Evolutionary conservation across 177 flowering plant genomes (phyloP), one percentile per base, ranked within the genome.

Genomic region (Vitis hybrid): DNA sequence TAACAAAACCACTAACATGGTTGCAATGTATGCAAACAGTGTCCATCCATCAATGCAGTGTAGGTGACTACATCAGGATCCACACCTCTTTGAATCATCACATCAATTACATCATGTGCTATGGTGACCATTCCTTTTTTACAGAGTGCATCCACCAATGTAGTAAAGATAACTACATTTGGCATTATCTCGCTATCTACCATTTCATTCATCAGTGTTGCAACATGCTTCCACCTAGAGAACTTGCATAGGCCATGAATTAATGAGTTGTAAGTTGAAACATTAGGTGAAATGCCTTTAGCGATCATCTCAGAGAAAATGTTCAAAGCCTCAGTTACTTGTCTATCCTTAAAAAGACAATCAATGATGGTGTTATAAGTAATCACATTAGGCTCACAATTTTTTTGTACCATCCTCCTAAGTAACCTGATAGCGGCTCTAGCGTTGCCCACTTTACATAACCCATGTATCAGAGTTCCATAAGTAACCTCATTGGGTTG

Each of bases 241-340:
- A 34, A 34, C 4, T 34, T 34, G 6, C 40, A 34, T 5, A 34
- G 40, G 6, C 5, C 70, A 10, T 71, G 56, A 26, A 78, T 52
- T 6, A 78, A 52, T 1, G 58, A 62, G 61, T 23, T 78, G 74
- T 74, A 74, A 26, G 77, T 70, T 23, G 66, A 40, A 10, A 67
- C 17, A 62, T 70, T 23, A 0, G 77, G 74, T 1, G 11, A 5
- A 40, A 74, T 57, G 6, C 72, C 74, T 34, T n/a, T 66, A 14
- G 26, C 10, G 1, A 5, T 17, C 79, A 77, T 72, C 21, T 59
- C 3, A 5, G 15, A 12, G 32, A 55, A 60, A 21, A 77, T 49
- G 32, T 32, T 7, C 12, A 66, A n/a, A 13, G 78, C 78, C 30
- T 75, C 50, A 21, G 8, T 10, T 1, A 52, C 30, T 9, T 21